phyloP scores from a whole-genome alignment of 257 asterid species.

The Oldenlandia corymbosa region DNA sequence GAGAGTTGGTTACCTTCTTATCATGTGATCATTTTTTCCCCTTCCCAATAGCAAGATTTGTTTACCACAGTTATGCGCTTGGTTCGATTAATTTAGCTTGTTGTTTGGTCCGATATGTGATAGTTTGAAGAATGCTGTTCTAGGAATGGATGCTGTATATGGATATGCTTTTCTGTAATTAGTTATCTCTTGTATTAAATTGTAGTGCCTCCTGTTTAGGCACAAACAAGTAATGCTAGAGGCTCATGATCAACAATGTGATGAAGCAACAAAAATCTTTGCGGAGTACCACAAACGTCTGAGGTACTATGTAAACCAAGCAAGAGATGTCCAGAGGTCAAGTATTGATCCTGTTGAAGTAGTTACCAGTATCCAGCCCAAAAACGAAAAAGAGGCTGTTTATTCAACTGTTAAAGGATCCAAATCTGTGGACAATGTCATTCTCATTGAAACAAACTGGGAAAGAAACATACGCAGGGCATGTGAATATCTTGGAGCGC shows the following conservation, averaged over 20 bases:
- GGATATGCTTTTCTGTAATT: too few species aligned
- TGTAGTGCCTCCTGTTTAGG: conserved; percentile 32
- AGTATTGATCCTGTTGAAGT: conserved; percentile 53
- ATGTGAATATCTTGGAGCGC: conserved; percentile 74
- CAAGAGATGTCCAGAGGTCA: conserved; percentile 71
- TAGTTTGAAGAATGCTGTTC: too few species aligned
- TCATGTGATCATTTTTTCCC: background rate
- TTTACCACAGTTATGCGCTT: background rate
- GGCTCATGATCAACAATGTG: conserved; percentile 91
- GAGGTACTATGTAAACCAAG: conserved; percentile 67
- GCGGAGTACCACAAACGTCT: conserved; percentile 93
- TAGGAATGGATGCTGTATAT: too few species aligned
- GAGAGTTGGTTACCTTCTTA: background rate
- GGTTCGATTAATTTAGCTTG: too few species aligned
- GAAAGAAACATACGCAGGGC: conserved; percentile 85
- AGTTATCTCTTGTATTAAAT: background rate
- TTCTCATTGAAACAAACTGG: conserved; percentile 79
- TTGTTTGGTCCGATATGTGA: too few species aligned
- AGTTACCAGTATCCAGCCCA: conserved; percentile 67
- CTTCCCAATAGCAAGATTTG: background rate
- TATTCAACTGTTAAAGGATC: conserved; percentile 41
- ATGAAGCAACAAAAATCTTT: conserved; percentile 96
- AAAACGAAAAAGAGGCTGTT: conserved; percentile 42
- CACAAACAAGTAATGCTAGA: conserved; percentile 95
- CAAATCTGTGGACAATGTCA: conserved; percentile 63